Evolutionary conservation across 805 yeast genomes (phyloP).

Genomic region (Hanseniaspora singularis): DNA sequence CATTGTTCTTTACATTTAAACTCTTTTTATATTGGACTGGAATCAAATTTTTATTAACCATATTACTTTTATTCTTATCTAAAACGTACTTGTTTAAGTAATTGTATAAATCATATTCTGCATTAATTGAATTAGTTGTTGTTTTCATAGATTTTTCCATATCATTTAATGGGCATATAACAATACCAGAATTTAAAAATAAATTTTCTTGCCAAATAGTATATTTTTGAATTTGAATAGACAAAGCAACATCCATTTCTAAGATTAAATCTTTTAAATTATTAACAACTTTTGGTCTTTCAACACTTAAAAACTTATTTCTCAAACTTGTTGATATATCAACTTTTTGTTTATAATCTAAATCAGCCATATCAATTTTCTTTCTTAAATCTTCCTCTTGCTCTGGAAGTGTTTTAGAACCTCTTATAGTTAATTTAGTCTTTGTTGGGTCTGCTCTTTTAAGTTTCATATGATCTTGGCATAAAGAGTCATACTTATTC

Average conservation of each 20-base stretch:
- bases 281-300: conserved; percentile 66
- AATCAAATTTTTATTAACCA: conserved; percentile 35
- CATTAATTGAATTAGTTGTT: conserved; percentile 65
- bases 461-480: conserved; percentile 77
- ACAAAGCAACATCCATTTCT: conserved; percentile 82
- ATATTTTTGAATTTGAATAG: conserved; percentile 77
- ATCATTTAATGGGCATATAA: conserved; percentile 57
- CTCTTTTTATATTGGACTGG: conserved; percentile 66
- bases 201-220: conserved; percentile 79
- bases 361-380: conserved; percentile 74
- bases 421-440: conserved; percentile 69
- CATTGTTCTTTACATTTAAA: conserved; percentile 40
- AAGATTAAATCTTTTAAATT: conserved; percentile 64
- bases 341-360: conserved; percentile 72
- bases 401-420: conserved; percentile 58
- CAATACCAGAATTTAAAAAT: conserved; percentile 72
- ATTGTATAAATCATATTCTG: conserved; percentile 68
- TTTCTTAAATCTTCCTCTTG: conserved; percentile 83
- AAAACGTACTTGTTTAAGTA: conserved; percentile 43
- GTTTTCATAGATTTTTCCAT: conserved; percentile 55
- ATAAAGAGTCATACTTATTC: conserved; percentile 58
- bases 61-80: conserved; percentile 25
- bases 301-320: conserved; percentile 55
- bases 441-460: conserved; percentile 72
- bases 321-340: conserved; percentile 59